Percentiles rank a stretch among this genome's conserved stretches.
These are phyloP conservation scores for Penicillium bialowiezense DNA, from an alignment of 495 filamentous ascomycete genomes.

Conservation along the genomic window DNA sequence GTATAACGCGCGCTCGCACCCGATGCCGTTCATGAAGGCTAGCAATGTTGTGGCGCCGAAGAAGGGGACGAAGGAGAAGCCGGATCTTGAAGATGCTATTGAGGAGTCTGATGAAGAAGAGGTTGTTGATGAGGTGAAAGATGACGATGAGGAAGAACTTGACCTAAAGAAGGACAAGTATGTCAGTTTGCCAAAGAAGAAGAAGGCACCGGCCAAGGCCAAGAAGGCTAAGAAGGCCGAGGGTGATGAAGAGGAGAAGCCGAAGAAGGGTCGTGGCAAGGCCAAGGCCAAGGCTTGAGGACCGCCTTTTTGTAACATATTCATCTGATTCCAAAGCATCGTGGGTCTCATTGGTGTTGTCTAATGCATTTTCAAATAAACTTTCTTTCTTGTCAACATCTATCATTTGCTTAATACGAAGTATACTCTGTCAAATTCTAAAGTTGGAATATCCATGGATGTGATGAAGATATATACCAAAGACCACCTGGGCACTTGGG, in stretches of 20 bases:
- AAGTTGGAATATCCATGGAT: too few species aligned
- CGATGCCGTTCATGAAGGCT: conserved; percentile 94
- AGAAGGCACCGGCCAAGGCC: conserved; percentile 52
- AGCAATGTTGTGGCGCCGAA: conserved; percentile 71
- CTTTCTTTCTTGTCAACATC: too few species aligned
- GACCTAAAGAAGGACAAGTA: conserved; percentile 95
- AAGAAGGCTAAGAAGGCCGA: conserved; percentile 59
- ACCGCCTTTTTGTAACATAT: conserved; percentile 11
- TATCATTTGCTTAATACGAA: too few species aligned
- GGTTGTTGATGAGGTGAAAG: conserved; percentile 56
- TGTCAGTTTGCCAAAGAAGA: conserved; percentile 82
- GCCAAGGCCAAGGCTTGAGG: conserved; percentile 39
- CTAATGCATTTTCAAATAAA: neutral
- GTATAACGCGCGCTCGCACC: conserved; percentile 87
- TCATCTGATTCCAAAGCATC: neutral
- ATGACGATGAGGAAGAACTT: conserved; percentile 62
- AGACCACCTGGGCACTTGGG: too few species aligned
- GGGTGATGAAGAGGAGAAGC: conserved; percentile 48
- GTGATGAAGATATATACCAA: too few species aligned
- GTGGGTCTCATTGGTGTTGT: neutral
- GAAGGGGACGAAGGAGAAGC: conserved; percentile 67
- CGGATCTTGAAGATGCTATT: conserved; percentile 94
- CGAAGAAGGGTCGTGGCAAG: conserved; percentile 45
- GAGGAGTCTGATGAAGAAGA: conserved; percentile 83
- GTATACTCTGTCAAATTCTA: too few species aligned